Evolutionary conservation across 2,329 filamentous ascomycete genomes (phyloP).

Genomic region (Diaporthe humulicola): DNA sequence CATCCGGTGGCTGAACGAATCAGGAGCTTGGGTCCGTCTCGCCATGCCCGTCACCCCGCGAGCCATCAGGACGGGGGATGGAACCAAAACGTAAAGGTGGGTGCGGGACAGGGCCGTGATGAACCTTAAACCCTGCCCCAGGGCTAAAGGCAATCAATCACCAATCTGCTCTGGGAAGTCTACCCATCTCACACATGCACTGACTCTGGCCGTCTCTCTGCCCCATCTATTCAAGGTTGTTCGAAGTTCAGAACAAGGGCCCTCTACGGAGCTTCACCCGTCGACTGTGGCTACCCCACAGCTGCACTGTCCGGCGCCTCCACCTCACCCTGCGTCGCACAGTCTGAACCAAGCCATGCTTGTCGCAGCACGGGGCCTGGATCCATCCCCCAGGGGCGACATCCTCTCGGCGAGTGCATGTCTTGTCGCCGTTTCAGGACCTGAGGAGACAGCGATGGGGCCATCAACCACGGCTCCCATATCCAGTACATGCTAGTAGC

Average conservation of each 20-base stretch:
- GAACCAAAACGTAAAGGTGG: conserved; percentile 26
- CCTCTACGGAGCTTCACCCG: neutral
- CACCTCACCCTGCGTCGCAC: conserved; percentile 3
- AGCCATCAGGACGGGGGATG: conserved; percentile 9
- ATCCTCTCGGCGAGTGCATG: neutral
- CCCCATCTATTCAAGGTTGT: neutral
- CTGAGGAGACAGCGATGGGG: neutral
- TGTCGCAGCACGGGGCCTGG: neutral
- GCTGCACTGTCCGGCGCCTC: conserved; percentile 1
- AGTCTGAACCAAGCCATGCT: conserved; percentile 2
- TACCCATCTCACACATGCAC: neutral
- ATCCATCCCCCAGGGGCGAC: neutral
- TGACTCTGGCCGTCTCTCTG: neutral
- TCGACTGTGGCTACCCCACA: neutral
- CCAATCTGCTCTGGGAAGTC: neutral
- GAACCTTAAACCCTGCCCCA: conserved; percentile 17
- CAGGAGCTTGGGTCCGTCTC: conserved; percentile 11
- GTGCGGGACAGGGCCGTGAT: conserved; percentile 22
- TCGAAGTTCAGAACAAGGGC: too few relatives aligned
- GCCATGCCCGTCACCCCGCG: conserved; percentile 3
- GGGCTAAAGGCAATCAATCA: neutral
- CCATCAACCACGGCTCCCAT: conserved; percentile 7
- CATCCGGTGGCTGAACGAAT: conserved; percentile 22
- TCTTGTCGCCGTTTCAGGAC: conserved; percentile 29
- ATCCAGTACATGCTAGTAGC: neutral